Base-by-base conservation (phyloP, 768 basidiomycete species). In the Leccinellum albellum region DNA sequence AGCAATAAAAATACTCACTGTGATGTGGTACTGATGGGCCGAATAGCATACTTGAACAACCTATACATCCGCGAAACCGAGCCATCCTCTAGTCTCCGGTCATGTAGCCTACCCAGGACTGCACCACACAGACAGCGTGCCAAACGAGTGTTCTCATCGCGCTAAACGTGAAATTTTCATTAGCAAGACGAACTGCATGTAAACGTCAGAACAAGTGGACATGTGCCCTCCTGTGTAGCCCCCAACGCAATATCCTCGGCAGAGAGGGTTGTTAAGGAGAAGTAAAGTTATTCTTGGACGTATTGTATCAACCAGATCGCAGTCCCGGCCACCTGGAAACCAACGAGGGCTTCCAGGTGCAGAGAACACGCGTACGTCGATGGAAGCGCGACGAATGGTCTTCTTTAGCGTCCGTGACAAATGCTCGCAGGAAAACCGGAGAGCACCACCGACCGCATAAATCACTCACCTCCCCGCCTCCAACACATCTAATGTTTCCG, bases 191-290 rank as follows among this genome's bases (percentile, higher is more conserved):
- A 35, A 61, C 58, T 50, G 21, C 40, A 20, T 3, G 40, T 49
- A 54, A 32, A 21, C 29, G 54, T 54, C 28, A 42, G 35, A 48
- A 59, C 40, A n/a, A 51, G 2, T 31, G 26, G 50, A 59, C 59
- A 79, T 98, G 88, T 97, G 74, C 75, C 75, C 87, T 83, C 86
- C 79, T 82, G 77, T 79, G 95, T 98, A 98, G 95, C 94, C 84
- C 89, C 82, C 84, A 79, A 70, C 78, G 82, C 80, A 79, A 83
- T 67, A 64, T 75, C 80, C 89, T 91, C 75, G 66, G 66, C 78
- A 78, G 77, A 75, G 85, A 83, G 88, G 87, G 92, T 94, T 95
- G 93, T 95, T 92, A 82, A 79, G 78, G 81, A 83, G 84, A 67
- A 75, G 60, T 40, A 54, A 63, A 59, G 44, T 88, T 76, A 47